Percentiles rank a stretch among this genome's conserved stretches.
phyloP scores from a whole-genome alignment of 805 yeast genomes.

The Metschnikowia baotianmanensis region DNA sequence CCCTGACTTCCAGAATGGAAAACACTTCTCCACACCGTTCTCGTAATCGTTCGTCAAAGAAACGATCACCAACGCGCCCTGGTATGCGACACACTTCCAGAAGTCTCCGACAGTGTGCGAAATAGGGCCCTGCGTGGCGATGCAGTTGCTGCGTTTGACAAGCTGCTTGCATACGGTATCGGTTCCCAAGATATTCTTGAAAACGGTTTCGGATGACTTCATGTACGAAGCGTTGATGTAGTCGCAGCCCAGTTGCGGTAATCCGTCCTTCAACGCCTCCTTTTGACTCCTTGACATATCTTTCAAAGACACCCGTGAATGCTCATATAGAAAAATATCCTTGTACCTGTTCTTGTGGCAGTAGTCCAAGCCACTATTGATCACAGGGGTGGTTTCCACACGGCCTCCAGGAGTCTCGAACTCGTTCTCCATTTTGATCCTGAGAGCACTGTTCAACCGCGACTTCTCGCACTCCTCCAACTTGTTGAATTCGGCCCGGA shows the following conservation, averaged over 20 bases:
- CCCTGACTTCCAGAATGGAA: slow-evolving; percentile 72
- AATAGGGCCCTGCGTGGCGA: slow-evolving; percentile 92
- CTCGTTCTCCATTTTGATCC: slow-evolving; percentile 2
- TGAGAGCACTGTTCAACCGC: slow-evolving; percentile 46
- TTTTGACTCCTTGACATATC: neutral
- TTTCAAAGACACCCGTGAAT: slow-evolving; percentile 17
- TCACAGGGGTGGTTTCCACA: slow-evolving; percentile 34
- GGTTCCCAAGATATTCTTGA: neutral
- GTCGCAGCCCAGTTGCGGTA: slow-evolving; percentile 35
- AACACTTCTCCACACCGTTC: slow-evolving; percentile 75
- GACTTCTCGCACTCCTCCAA: slow-evolving; percentile 70
- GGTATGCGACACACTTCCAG: slow-evolving; percentile 72
- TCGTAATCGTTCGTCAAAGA: slow-evolving; percentile 77
- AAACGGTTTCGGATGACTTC: slow-evolving; percentile 11
- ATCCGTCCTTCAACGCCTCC: slow-evolving; percentile 1
- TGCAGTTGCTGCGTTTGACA: slow-evolving; percentile 36
- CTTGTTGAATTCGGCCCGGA: slow-evolving; percentile 48
- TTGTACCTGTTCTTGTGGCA: slow-evolving; percentile 23
- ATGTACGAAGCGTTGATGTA: slow-evolving; percentile 89
- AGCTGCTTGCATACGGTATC: slow-evolving; percentile 5
- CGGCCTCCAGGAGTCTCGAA: slow-evolving; percentile 19
- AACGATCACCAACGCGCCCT: slow-evolving; percentile 62
- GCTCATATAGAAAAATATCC: slow-evolving; percentile 21
- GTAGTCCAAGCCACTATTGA: slow-evolving; percentile 44
- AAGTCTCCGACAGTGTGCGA: slow-evolving; percentile 74